phyloP scores from a whole-genome alignment of 1,284 basidiomycete species.

The Cryptococcus jaspeensis region DNA sequence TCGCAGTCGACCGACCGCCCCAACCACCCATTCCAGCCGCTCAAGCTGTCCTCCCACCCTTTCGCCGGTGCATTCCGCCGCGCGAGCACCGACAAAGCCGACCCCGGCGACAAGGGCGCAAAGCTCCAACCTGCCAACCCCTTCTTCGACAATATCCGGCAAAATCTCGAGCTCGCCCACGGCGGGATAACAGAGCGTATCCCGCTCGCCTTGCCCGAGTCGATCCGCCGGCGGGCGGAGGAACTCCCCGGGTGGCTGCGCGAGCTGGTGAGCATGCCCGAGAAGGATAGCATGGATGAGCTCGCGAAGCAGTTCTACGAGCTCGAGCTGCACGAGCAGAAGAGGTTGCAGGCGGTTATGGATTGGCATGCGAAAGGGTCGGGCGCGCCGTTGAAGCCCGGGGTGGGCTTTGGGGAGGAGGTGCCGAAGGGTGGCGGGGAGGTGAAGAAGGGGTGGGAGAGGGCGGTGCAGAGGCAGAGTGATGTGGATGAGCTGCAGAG shows the following conservation, averaged over 20 bases:
- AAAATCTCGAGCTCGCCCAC: slow-evolving; percentile 85
- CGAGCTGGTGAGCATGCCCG: slow-evolving; percentile 63
- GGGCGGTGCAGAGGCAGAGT: slow-evolving; percentile 16
- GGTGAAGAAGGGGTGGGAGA: slow-evolving; percentile 16
- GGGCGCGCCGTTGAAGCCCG: slow-evolving; percentile 15
- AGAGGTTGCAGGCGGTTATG: slow-evolving; percentile 86
- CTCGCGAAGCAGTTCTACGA: slow-evolving; percentile 74
- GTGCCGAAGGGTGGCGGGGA: not conserved
- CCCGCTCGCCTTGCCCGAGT: slow-evolving; percentile 66
- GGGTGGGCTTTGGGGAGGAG: not conserved
- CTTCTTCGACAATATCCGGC: slow-evolving; percentile 93
- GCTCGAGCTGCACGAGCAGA: slow-evolving; percentile 89
- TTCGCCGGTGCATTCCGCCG: not conserved
- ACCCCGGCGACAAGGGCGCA: slow-evolving; percentile 9
- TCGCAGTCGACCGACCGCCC: slow-evolving; percentile 12
- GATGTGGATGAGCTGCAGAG: slow-evolving; percentile 28
- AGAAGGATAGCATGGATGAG: slow-evolving; percentile 56
- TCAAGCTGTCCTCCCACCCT: not conserved
- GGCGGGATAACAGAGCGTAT: slow-evolving; percentile 79
- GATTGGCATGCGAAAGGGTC: slow-evolving; percentile 69
- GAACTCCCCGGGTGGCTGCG: slow-evolving; percentile 81
- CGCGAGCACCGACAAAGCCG: not conserved
- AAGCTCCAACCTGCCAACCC: slow-evolving; percentile 65
- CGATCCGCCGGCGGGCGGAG: slow-evolving; percentile 62
- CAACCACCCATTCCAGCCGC: not conserved